Conservation (phyloP, 1,139 yeast genomes). For the Suhomyces yuchorum region DNA sequence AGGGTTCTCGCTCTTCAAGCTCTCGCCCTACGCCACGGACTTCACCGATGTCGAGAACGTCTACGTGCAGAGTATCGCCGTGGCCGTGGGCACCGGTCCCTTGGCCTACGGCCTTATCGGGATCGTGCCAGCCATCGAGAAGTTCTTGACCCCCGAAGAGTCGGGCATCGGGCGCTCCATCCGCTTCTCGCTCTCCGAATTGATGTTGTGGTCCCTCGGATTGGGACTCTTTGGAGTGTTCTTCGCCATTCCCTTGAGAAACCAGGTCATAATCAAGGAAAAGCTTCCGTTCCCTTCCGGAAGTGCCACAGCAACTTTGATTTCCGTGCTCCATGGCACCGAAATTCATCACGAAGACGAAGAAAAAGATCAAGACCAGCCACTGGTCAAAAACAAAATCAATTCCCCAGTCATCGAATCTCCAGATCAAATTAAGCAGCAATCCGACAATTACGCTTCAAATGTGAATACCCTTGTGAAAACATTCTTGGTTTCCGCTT, state of each 20-base stretch:
- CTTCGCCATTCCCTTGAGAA: constrained; percentile 86
- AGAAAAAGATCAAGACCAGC: constrained; percentile 1
- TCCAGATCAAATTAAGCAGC: not conserved
- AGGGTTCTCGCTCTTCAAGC: constrained; percentile 79
- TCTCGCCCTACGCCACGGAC: constrained; percentile 46
- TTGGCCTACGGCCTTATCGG: constrained; percentile 94
- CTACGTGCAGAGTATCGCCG: constrained; percentile 87
- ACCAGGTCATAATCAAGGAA: constrained; percentile 81
- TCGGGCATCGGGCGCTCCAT: constrained; percentile 59
- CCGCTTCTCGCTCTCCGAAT: constrained; percentile 46
- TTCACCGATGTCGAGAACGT: constrained; percentile 94
- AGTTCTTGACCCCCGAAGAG: constrained; percentile 75
- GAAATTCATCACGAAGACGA: constrained; percentile 41
- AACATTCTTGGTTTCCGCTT: constrained; percentile 71
- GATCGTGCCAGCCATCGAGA: constrained; percentile 94
- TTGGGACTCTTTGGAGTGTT: constrained; percentile 93
- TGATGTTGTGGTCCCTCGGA: constrained; percentile 81
- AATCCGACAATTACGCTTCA: constrained; percentile 14
- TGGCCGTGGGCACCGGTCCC: constrained; percentile 97
- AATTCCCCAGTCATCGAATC: not conserved
- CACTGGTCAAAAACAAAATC: not conserved
- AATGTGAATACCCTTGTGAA: constrained; percentile 58
- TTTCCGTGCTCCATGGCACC: constrained; percentile 80
- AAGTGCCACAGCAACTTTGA: constrained; percentile 91
- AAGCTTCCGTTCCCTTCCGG: constrained; percentile 94